Evolutionary conservation across 768 basidiomycete genomes (phyloP).

Genomic region (Collybia sordida): DNA sequence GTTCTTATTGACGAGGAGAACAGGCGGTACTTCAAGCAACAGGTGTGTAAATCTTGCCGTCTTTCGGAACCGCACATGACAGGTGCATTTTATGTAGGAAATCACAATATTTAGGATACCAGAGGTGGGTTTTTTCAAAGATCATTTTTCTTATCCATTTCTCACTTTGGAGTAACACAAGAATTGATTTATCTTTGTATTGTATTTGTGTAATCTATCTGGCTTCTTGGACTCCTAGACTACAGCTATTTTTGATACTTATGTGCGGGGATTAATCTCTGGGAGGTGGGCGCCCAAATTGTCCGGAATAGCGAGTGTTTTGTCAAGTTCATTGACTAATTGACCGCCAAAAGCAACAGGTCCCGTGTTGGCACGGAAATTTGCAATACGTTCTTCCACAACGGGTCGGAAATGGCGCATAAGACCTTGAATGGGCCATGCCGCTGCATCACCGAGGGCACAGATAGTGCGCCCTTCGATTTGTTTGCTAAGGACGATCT

Average conservation of each 20-base stretch:
- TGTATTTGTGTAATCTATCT: neutral
- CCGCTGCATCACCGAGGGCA: constrained; percentile 94
- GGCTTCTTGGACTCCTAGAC: too few species aligned
- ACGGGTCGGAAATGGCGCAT: constrained; percentile 98
- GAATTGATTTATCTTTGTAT: constrained; percentile 1
- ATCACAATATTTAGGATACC: constrained; percentile 21
- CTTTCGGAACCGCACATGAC: neutral
- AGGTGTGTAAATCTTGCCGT: constrained; percentile 43
- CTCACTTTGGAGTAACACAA: neutral
- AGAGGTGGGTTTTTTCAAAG: constrained; percentile 9
- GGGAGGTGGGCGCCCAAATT: constrained; percentile 61
- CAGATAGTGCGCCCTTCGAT: constrained; percentile 97
- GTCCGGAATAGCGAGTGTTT: constrained; percentile 71
- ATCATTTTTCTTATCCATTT: neutral
- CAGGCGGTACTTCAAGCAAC: constrained; percentile 95
- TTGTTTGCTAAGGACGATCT: constrained; percentile 68
- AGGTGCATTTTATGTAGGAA: constrained; percentile 5
- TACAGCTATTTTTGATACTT: neutral
- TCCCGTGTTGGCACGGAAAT: constrained; percentile 74
- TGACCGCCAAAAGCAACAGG: constrained; percentile 88
- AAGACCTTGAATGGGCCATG: constrained; percentile 97
- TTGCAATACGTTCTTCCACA: constrained; percentile 84
- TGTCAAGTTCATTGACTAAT: constrained; percentile 65
- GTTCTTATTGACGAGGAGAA: constrained; percentile 99
- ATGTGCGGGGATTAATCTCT: constrained; percentile 19